Evolutionary conservation across 176 grass and related monocot species (phyloP).

Genomic region (Elymus sibiricus): DNA sequence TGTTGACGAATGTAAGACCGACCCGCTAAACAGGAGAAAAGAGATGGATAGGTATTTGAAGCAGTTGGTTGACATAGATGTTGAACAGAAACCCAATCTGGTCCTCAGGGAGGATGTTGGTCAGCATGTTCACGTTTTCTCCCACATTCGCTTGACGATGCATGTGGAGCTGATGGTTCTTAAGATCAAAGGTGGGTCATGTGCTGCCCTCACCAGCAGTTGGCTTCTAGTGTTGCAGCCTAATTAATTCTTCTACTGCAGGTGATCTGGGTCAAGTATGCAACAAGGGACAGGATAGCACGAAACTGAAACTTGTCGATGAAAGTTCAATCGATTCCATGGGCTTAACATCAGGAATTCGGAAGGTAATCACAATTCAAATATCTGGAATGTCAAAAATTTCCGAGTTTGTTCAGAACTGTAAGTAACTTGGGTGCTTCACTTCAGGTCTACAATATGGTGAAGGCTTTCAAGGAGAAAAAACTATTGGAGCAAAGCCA

Average conservation of each 20-base stretch:
- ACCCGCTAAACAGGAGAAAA: slow-evolving; percentile 50
- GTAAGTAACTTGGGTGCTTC: not conserved
- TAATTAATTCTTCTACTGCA: slow-evolving; percentile 35
- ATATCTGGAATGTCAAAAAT: not conserved
- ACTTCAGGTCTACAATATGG: slow-evolving; percentile 88
- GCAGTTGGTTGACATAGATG: slow-evolving; percentile 38
- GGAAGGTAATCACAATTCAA: slow-evolving; percentile 58
- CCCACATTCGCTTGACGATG: slow-evolving; percentile 85
- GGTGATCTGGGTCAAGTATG: slow-evolving; percentile 41
- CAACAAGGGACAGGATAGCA: slow-evolving; percentile 16
- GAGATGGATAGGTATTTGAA: slow-evolving; percentile 77
- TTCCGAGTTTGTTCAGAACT: not conserved
- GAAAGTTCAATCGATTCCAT: slow-evolving; percentile 52
- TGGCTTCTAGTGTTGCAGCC: not conserved
- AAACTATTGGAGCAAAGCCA: slow-evolving; percentile 8
- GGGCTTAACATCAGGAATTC: slow-evolving; percentile 80
- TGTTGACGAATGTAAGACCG: slow-evolving; percentile 43
- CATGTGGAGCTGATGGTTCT: slow-evolving; percentile 84
- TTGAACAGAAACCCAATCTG: slow-evolving; percentile 20
- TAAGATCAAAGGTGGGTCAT: slow-evolving; percentile 53
- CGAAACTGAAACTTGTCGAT: slow-evolving; percentile 53
- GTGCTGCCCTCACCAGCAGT: not conserved
- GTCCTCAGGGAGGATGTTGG: slow-evolving; percentile 73
- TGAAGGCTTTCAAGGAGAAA: slow-evolving; percentile 60
- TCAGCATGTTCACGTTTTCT: slow-evolving; percentile 80